Evolutionary conservation across 1,284 basidiomycete species (phyloP).

Genomic region (Crocinoboletus sp.): DNA sequence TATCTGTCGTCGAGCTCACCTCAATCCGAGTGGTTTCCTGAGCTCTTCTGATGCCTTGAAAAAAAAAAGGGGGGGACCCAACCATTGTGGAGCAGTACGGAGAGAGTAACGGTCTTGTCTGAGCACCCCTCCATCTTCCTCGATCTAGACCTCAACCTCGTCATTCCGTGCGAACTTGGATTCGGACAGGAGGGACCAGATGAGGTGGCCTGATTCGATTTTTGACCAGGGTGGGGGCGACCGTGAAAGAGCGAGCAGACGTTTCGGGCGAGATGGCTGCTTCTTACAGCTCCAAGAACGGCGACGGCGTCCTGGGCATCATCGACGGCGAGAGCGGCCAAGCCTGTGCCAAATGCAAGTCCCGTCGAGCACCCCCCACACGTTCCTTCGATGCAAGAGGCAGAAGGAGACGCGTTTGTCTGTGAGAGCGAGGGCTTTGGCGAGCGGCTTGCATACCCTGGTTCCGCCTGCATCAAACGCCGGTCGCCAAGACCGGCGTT

Average conservation of each 20-base stretch:
- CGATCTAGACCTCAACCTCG: constrained; percentile 58
- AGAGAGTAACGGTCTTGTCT: constrained; percentile 66
- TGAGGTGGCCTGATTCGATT: constrained; percentile 67
- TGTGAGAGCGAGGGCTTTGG: constrained; percentile 64
- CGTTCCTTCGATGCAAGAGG: constrained; percentile 76
- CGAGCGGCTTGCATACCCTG: too few relatives aligned
- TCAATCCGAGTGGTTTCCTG: constrained; percentile 65
- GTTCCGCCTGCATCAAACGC: too few relatives aligned
- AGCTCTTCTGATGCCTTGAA: constrained; percentile 75
- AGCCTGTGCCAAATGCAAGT: constrained; percentile 75
- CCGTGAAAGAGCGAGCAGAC: constrained; percentile 36
- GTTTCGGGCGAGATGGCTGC: too few relatives aligned
- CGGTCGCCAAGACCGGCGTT: too few relatives aligned
- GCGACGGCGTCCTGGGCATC: constrained; percentile 73
- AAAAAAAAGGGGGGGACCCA: constrained; percentile 84
- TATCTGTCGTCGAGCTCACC: constrained; percentile 66
- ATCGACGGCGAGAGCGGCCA: constrained; percentile 61
- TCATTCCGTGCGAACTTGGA: constrained; percentile 60
- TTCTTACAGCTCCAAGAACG: constrained; percentile 46
- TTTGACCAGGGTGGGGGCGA: constrained; percentile 88
- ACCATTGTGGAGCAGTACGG: constrained; percentile 76
- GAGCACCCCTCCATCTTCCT: constrained; percentile 66
- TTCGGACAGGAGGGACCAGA: constrained; percentile 68
- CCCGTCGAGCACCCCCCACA: too few relatives aligned
- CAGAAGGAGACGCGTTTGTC: constrained; percentile 64